Conservation (phyloP, 176 grass and related monocot genomes). For the Bromus sterilis region DNA sequence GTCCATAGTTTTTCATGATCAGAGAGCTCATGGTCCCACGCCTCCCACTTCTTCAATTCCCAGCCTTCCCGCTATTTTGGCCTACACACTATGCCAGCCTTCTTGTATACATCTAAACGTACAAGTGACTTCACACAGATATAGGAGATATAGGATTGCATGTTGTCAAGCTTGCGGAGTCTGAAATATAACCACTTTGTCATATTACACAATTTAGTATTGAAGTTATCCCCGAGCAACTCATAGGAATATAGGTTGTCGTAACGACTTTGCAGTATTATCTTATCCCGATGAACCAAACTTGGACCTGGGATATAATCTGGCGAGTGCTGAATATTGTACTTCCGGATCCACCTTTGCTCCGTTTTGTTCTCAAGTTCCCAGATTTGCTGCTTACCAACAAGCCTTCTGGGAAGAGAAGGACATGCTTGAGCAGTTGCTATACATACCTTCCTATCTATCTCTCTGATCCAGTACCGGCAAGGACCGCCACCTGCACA, state of each 20-base stretch:
- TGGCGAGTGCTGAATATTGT: background rate
- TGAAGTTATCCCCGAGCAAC: background rate
- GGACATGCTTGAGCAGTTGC: background rate
- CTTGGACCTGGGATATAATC: background rate
- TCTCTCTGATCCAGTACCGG: background rate
- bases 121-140: conserved; percentile 8
- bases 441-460: conserved; percentile 9
- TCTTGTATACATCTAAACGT: conserved; percentile 13
- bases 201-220: background rate
- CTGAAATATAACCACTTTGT: background rate
- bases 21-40: background rate
- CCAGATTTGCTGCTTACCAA: conserved; percentile 16
- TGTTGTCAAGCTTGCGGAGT: background rate
- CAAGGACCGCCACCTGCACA: background rate
- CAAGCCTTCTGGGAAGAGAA: background rate
- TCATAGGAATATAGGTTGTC: background rate
- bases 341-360: conserved; percentile 17
- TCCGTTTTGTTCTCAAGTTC: background rate
- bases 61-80: background rate
- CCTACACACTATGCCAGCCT: background rate
- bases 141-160: background rate
- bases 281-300: conserved; percentile 3
- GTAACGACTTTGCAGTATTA: background rate
- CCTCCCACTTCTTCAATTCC: conserved; percentile 16
- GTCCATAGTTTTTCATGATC: background rate